Conservation (phyloP, 768 basidiomycete species). For the Russula emetica region DNA sequence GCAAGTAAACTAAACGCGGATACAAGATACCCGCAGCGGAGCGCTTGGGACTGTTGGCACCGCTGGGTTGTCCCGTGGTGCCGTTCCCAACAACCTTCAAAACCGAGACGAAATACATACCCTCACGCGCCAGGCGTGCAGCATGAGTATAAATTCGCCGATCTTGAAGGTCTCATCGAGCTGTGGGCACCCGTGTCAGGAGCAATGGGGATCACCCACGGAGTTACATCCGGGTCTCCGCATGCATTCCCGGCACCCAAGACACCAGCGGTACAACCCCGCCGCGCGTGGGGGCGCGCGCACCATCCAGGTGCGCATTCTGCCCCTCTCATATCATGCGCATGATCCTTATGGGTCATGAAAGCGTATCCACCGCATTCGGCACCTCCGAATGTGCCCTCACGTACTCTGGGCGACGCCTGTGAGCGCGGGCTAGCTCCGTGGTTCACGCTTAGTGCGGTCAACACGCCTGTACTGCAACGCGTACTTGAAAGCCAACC, state of each 20-base stretch:
- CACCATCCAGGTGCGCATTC: constrained; percentile 27
- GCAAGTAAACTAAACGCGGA: constrained; percentile 14
- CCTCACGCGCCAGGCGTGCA: constrained; percentile 27
- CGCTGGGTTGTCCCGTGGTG: constrained; percentile 28
- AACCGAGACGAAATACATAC: constrained; percentile 14
- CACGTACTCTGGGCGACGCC: constrained; percentile 23
- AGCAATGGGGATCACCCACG: background rate
- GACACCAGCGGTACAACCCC: background rate
- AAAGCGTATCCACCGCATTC: constrained; percentile 24
- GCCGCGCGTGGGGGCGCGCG: constrained; percentile 1
- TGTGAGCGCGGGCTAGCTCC: constrained; percentile 21
- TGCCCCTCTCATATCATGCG: background rate
- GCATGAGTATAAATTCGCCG: constrained; percentile 20
- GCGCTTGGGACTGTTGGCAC: constrained; percentile 29
- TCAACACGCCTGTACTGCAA: constrained; percentile 22
- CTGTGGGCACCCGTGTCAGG: constrained; percentile 18
- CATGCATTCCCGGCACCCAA: background rate
- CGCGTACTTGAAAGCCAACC: constrained; percentile 13
- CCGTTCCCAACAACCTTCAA: background rate
- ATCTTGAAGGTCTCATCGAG: constrained; percentile 21
- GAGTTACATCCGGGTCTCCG: background rate
- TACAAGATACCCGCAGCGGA: constrained; percentile 10
- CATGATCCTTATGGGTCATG: constrained; percentile 4
- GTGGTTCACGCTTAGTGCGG: constrained; percentile 26
- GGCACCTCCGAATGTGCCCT: constrained; percentile 21